These are phyloP conservation scores for Aspergillus latus DNA, from an alignment of 2,329 filamentous ascomycete genomes.

Conservation along the genomic window DNA sequence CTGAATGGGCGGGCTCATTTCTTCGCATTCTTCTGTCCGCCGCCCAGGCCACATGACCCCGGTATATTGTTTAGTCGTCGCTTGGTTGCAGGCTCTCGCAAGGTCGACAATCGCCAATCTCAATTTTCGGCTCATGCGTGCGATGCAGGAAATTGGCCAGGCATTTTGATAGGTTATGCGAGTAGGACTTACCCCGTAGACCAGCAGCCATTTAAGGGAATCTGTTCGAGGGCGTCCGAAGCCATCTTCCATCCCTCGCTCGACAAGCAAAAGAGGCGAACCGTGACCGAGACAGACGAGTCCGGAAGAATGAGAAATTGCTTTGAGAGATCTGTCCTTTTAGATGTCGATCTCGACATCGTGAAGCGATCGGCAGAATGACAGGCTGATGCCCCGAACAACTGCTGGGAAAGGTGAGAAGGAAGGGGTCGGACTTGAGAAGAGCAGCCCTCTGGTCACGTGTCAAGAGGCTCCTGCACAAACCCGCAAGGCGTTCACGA, in stretches of 20 bases:
- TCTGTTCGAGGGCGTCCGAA: neutral
- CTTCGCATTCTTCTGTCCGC: slow-evolving; percentile 4
- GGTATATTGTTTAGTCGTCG: slow-evolving; percentile 12
- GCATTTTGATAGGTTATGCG: slow-evolving; percentile 3
- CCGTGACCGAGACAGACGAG: neutral
- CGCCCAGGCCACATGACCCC: slow-evolving; percentile 10
- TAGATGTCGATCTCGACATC: no score
- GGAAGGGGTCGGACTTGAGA: neutral
- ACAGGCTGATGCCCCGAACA: neutral
- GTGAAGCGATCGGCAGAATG: neutral
- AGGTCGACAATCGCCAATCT: slow-evolving; percentile 1
- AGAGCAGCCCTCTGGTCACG: slow-evolving; percentile 8
- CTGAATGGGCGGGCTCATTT: neutral
- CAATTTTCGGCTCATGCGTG: slow-evolving; percentile 7
- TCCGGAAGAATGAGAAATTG: neutral
- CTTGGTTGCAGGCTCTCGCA: slow-evolving; percentile 12
- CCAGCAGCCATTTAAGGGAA: neutral
- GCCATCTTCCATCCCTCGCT: slow-evolving; percentile 1
- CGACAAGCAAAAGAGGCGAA: neutral
- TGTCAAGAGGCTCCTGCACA: slow-evolving; percentile 12
- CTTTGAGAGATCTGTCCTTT: no score
- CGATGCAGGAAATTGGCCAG: neutral
- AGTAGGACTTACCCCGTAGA: neutral
- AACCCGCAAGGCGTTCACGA: slow-evolving; percentile 14
- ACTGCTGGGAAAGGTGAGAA: neutral